A percentile compares a stretch with the other conserved stretches of the same genome.
Evolutionary conservation across 2,329 filamentous ascomycete genomes (phyloP).

Genomic region (Aspergillus tubingensis): DNA sequence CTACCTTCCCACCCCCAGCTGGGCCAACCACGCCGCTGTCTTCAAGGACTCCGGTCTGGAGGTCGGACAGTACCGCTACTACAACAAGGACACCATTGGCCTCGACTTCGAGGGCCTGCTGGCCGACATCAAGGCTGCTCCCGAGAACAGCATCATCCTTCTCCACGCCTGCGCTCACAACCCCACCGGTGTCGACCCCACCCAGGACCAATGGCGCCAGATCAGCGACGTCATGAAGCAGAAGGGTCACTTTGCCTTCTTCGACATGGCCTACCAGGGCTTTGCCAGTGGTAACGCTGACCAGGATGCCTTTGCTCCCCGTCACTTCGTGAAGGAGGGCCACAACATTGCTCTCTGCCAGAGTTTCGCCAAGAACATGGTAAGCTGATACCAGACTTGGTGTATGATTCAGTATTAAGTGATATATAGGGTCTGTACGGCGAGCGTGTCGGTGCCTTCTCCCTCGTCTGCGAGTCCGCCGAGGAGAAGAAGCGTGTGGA

Average conservation of each 20-base stretch:
- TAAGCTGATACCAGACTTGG: slow-evolving; percentile 31
- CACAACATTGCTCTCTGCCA: slow-evolving; percentile 86
- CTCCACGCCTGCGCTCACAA: slow-evolving; percentile 98
- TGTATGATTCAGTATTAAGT: too few relatives aligned
- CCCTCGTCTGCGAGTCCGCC: slow-evolving; percentile 77
- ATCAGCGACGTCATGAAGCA: slow-evolving; percentile 85
- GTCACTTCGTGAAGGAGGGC: slow-evolving; percentile 90
- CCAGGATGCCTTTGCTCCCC: slow-evolving; percentile 88
- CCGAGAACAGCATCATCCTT: slow-evolving; percentile 83
- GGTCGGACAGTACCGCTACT: slow-evolving; percentile 96
- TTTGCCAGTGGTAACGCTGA: slow-evolving; percentile 92
- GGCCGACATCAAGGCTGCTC: slow-evolving; percentile 84
- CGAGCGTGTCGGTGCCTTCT: slow-evolving; percentile 97
- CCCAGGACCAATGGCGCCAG: slow-evolving; percentile 85
- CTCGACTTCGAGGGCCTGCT: slow-evolving; percentile 96
- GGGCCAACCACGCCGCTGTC: slow-evolving; percentile 97
- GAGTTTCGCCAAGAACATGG: slow-evolving; percentile 99
- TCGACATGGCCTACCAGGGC: slow-evolving; percentile 99
- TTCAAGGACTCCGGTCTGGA: slow-evolving; percentile 90
- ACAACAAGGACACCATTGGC: slow-evolving; percentile 97
- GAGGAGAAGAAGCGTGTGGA: slow-evolving; percentile 96
- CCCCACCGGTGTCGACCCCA: slow-evolving; percentile 94
- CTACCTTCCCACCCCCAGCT: slow-evolving; percentile 93
- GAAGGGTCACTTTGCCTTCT: slow-evolving; percentile 89
- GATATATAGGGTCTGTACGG: slow-evolving; percentile 80